phyloP scores from a whole-genome alignment of 495 filamentous ascomycete genomes.

The Neurospora africana region DNA sequence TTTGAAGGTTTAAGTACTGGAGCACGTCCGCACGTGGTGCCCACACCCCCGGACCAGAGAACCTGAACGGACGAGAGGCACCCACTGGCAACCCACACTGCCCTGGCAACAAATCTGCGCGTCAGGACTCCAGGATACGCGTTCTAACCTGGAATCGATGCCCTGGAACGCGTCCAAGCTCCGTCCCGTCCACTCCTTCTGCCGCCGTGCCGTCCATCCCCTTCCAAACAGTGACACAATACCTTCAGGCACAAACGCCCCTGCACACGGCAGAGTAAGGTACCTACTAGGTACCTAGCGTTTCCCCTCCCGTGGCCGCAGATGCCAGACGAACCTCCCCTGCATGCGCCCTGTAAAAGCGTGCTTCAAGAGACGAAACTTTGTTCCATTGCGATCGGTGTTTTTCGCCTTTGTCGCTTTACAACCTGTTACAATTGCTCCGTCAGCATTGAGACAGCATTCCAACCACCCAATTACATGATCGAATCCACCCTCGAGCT shows the following conservation, averaged over 20 bases:
- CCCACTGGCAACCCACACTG: not conserved
- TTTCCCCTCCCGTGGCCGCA: not conserved
- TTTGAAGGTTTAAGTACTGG: conserved; percentile 18
- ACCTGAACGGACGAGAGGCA: not conserved
- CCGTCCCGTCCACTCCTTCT: not conserved
- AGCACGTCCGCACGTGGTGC: conserved; percentile 14
- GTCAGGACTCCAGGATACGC: conserved; percentile 9
- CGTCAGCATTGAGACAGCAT: not conserved
- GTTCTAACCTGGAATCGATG: conserved; percentile 3
- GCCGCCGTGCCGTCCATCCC: not conserved
- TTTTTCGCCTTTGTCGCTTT: not conserved
- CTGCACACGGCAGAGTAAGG: not conserved
- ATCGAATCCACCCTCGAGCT: not conserved
- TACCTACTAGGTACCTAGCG: not conserved
- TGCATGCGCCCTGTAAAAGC: not conserved
- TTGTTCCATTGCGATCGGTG: not conserved
- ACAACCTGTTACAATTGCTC: not conserved
- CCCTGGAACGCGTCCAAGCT: not conserved
- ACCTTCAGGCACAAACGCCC: not conserved
- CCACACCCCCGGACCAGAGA: conserved; percentile 7
- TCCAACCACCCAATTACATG: conserved; percentile 8
- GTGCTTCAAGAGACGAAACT: not conserved
- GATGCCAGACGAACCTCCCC: not conserved
- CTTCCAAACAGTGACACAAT: conserved; percentile 8
- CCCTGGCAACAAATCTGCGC: conserved; percentile 4